Base-by-base conservation (phyloP, 805 yeast genomes). In the Nakazawaea laoshanensis region DNA sequence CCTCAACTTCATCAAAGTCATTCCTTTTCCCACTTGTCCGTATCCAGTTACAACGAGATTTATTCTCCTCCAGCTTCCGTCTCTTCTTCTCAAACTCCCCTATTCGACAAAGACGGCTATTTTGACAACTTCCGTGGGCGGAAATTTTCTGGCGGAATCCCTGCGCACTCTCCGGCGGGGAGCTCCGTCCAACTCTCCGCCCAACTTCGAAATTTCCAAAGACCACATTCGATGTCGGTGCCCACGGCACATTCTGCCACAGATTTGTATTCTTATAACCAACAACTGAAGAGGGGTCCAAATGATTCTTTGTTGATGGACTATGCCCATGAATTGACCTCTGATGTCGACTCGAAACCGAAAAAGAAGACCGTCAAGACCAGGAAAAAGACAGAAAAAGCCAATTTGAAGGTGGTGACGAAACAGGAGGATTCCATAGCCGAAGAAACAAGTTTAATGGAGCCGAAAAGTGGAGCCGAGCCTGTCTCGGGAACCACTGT, bases 21-120 rank as follows among this genome's bases (percentile, higher is more conserved):
- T 15, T 30, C 35, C 10, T 31, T 31, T 16, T 18, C 35, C 4
- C 35, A 36, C 24, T 21, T 30, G 19, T 28, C 38, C 6, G 19
- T 37, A 10, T 32, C 37, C n/a, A 25, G 38, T 21, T 14, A 29
- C n/a, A 33, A 21, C 24, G 35, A 38, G 6, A 37, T 42, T 16
- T 40, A 39, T 23, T 42, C 45, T 10, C 42, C 45, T n/a, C 41
- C 42, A 6, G 44, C 42, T 3, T 43, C 55, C 7, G 41, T 49
- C 2, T 47, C 53, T 5, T 42, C 48, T 4, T 35, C 42, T n/a
- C 52, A 47, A 30, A 48, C 51, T n/a, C 53, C 53, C 6, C 25
- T 30, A 11, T 27, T 30, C n/a, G 35, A 29, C 9, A 30, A 30
- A 18, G 40, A 40, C 18, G 32, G 34, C 2, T 37, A 33, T 28